A percentile compares a stretch with the other conserved stretches of the same genome.
Evolutionary conservation across 1,284 basidiomycete species (phyloP).

Genomic region (Xerocomus tenax): DNA sequence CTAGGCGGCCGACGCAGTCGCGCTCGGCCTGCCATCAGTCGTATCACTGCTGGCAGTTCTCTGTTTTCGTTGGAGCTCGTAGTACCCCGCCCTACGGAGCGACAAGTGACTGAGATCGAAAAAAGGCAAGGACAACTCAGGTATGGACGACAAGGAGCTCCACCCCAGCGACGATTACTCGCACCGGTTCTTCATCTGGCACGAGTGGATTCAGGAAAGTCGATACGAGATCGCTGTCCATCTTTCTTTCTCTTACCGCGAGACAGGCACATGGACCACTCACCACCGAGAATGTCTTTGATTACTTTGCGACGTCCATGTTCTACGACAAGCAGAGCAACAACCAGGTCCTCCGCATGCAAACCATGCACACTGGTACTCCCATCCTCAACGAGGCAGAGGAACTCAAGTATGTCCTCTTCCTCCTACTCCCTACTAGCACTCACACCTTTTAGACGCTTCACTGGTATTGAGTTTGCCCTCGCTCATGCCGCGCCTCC

Average conservation of each 20-base stretch:
- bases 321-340: constrained; percentile 87
- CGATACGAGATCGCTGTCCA: neutral
- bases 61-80: too few relatives aligned
- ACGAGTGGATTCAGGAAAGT: constrained; percentile 69
- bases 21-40: too few relatives aligned
- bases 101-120: too few relatives aligned
- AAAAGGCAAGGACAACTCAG: too few relatives aligned
- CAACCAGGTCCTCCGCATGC: constrained; percentile 83
- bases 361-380: constrained; percentile 71
- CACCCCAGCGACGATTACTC: constrained; percentile 72
- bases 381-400: constrained; percentile 66
- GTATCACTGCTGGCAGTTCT: too few relatives aligned
- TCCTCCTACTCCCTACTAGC: neutral
- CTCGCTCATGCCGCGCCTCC: constrained; percentile 71
- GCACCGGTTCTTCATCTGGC: constrained; percentile 77
- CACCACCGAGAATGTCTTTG: constrained; percentile 67
- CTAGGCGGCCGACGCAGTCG: too few relatives aligned
- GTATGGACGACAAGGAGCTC: constrained; percentile 63
- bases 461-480: constrained; percentile 76
- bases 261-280: constrained; percentile 61
- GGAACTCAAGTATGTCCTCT: constrained; percentile 57
- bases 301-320: constrained; percentile 79
- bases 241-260: neutral
- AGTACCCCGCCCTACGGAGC: too few relatives aligned
- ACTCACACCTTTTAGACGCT: constrained; percentile 45